Evolutionary conservation across 805 yeast genomes (phyloP).

Genomic region (Yueomyces sp.): DNA sequence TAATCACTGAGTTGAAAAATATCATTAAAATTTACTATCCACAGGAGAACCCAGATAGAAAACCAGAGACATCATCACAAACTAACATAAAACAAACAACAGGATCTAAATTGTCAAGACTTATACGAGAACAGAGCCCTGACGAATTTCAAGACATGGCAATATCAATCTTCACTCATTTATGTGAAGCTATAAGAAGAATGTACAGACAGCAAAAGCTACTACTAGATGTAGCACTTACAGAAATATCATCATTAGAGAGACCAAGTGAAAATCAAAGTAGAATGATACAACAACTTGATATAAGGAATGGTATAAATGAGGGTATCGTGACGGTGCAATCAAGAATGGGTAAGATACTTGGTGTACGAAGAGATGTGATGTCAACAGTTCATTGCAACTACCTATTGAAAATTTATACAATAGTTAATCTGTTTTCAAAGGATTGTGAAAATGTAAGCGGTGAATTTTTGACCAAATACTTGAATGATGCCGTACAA

Average conservation of each 20-base stretch:
- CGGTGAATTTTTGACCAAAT: constrained; percentile 45
- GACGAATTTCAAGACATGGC: constrained; percentile 66
- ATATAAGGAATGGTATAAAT: constrained; percentile 50
- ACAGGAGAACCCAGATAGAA: constrained; percentile 15
- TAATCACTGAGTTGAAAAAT: constrained; percentile 57
- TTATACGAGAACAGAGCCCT: constrained; percentile 55
- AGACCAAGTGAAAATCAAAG: constrained; percentile 17
- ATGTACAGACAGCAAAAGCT: constrained; percentile 69
- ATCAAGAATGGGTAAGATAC: constrained; percentile 60
- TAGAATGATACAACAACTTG: constrained; percentile 40
- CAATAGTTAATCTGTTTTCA: constrained; percentile 54
- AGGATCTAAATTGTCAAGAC: constrained; percentile 29
- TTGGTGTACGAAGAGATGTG: constrained; percentile 64
- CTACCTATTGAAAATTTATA: constrained; percentile 55
- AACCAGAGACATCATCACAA: neutral
- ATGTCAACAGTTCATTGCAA: constrained; percentile 42
- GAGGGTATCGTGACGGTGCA: constrained; percentile 63
- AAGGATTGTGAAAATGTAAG: constrained; percentile 75
- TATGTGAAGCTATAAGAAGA: constrained; percentile 63
- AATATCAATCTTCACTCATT: constrained; percentile 40
- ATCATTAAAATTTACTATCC: constrained; percentile 61
- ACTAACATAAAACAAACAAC: constrained; percentile 17
- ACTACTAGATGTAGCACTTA: constrained; percentile 56
- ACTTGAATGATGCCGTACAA: constrained; percentile 55
- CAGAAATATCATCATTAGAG: constrained; percentile 22